phyloP scores from a whole-genome alignment of 257 asterid species.

The Capsicum rhomboideum region DNA sequence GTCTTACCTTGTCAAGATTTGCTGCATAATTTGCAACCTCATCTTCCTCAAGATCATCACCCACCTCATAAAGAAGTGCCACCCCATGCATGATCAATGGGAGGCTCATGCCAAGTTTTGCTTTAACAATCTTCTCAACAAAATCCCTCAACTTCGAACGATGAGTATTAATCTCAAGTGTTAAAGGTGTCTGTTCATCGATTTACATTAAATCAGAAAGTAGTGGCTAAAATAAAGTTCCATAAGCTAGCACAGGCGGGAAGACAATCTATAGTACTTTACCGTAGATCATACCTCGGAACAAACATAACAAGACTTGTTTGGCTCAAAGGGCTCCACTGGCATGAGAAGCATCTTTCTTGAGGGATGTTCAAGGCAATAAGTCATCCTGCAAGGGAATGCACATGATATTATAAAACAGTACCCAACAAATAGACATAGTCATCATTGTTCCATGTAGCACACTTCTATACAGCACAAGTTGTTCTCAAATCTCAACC shows the following conservation, averaged over 20 bases:
- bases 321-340: conserved; percentile 89
- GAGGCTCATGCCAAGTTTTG: conserved; percentile 84
- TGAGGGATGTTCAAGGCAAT: conserved; percentile 92
- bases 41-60: conserved; percentile 89
- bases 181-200: conserved; percentile 68
- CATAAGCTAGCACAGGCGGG: neutral
- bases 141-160: conserved; percentile 81
- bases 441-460: neutral
- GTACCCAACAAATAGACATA: neutral
- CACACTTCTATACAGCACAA: neutral
- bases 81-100: conserved; percentile 88
- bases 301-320: conserved; percentile 85
- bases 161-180: conserved; percentile 75
- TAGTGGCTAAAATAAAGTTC: neutral
- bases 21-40: conserved; percentile 84
- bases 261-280: neutral
- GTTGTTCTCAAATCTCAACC: neutral
- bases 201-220: conserved; percentile 12
- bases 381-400: conserved; percentile 75
- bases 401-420: neutral
- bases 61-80: conserved; percentile 88
- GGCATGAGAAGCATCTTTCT: conserved; percentile 95
- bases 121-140: conserved; percentile 80
- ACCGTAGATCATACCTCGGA: conserved; percentile 53
- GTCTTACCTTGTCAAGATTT: conserved; percentile 82